These are phyloP conservation scores for Lablab purpureus DNA, from an alignment of 306 rosid species.

Conservation along the genomic window DNA sequence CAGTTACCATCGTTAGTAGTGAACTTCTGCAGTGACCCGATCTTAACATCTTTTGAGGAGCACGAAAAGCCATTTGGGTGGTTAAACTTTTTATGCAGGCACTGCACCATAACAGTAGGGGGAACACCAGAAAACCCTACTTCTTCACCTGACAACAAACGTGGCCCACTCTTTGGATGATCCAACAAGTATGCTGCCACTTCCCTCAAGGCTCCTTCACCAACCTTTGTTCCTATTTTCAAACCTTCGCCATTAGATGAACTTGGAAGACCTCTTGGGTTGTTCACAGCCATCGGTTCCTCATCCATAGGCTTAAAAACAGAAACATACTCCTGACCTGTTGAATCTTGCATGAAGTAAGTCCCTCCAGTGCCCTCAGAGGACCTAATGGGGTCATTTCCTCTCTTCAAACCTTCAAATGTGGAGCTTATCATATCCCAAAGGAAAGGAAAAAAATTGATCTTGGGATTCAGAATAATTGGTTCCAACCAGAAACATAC, in stretches of 20 bases:
- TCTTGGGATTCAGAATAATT: slow-evolving; percentile 49
- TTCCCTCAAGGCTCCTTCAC: slow-evolving; percentile 64
- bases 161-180: slow-evolving; percentile 58
- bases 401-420: slow-evolving; percentile 55
- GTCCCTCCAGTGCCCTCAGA: slow-evolving; percentile 79
- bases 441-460: slow-evolving; percentile 44
- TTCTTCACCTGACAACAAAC: slow-evolving; percentile 49
- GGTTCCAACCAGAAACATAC: slow-evolving; percentile 59
- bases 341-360: slow-evolving; percentile 75
- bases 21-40: slow-evolving; percentile 80
- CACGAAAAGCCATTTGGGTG: slow-evolving; percentile 59
- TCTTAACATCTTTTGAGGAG: slow-evolving; percentile 62
- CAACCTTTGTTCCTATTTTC: slow-evolving; percentile 62
- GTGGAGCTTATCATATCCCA: slow-evolving; percentile 59
- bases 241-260: slow-evolving; percentile 73
- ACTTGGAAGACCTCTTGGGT: slow-evolving; percentile 78
- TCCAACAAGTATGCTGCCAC: slow-evolving; percentile 61
- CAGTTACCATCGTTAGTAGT: slow-evolving; percentile 71
- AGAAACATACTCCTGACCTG: slow-evolving; percentile 64
- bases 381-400: slow-evolving; percentile 57
- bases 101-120: slow-evolving; percentile 57
- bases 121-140: slow-evolving; percentile 65
- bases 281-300: slow-evolving; percentile 91
- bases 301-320: slow-evolving; percentile 93
- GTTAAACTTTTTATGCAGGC: slow-evolving; percentile 56